Percentiles rank a stretch among this genome's conserved stretches.
Evolutionary conservation across 139 green algal species (phyloP).

Genomic region (Haematococcus lacustris): DNA sequence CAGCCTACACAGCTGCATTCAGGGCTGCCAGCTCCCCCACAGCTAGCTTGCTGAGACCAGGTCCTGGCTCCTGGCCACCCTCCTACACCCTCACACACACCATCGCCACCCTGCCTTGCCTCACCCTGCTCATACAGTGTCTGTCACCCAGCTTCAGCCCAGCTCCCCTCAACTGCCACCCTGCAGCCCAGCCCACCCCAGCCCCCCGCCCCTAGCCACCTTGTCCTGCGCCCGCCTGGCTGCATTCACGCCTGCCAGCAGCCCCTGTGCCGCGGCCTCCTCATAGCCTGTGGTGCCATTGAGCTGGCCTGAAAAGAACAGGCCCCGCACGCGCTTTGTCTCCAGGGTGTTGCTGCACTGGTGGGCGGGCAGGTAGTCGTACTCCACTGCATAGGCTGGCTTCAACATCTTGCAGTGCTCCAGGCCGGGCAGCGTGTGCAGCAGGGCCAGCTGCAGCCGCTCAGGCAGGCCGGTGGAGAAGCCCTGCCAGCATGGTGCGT

Average conservation of each 20-base stretch:
- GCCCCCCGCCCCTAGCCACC: background rate
- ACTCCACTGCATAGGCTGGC: constrained; percentile 96
- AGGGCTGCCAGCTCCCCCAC: too few species aligned
- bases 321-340: constrained; percentile 79
- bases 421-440: constrained; percentile 88
- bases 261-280: constrained; percentile 87
- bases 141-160: too few species aligned
- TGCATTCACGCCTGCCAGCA: constrained; percentile 90
- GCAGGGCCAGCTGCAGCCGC: constrained; percentile 84
- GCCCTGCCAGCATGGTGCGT: too few species aligned
- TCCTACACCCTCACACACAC: too few species aligned
- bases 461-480: constrained; percentile 92
- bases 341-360: constrained; percentile 83
- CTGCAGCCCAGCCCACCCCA: too few species aligned
- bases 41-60: too few species aligned
- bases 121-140: too few species aligned
- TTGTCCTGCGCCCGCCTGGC: constrained; percentile 49
- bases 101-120: too few species aligned
- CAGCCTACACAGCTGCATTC: too few species aligned
- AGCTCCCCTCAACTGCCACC: too few species aligned
- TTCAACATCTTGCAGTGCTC: constrained; percentile 80
- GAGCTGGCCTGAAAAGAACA: constrained; percentile 96
- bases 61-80: too few species aligned
- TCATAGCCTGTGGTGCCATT: constrained; percentile 98
- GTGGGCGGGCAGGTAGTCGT: constrained; percentile 95